A percentile compares a stretch with the other conserved stretches of the same genome.
phyloP scores from a whole-genome alignment of 768 basidiomycete species.

The Fistulinella prunicolor region DNA sequence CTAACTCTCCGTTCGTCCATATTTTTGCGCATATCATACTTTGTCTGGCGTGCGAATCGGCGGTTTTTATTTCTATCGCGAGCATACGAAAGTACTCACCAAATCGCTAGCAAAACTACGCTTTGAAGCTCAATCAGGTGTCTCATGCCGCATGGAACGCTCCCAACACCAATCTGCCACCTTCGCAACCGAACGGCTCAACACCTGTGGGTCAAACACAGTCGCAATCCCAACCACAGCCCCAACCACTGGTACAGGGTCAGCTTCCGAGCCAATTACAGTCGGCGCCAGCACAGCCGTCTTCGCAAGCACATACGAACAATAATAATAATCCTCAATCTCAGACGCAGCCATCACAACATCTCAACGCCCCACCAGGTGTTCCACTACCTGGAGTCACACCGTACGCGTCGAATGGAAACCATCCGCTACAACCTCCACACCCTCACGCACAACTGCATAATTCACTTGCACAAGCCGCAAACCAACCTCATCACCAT shows the following conservation, averaged over 20 bases:
- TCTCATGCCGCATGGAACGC: conserved; percentile 66
- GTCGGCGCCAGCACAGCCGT: conserved; percentile 21
- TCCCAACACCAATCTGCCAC: conserved; percentile 45
- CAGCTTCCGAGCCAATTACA: conserved; percentile 22
- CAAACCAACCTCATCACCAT: conserved; percentile 42
- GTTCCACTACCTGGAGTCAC: conserved; percentile 40
- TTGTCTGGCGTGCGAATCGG: neutral
- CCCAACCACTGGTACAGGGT: conserved; percentile 23
- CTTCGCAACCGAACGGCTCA: conserved; percentile 29
- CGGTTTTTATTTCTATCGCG: neutral
- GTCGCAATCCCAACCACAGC: conserved; percentile 23
- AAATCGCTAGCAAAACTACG: conserved; percentile 49
- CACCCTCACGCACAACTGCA: conserved; percentile 37
- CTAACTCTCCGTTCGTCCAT: neutral
- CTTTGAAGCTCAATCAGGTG: conserved; percentile 62
- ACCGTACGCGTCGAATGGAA: conserved; percentile 36
- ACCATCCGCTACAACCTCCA: conserved; percentile 31
- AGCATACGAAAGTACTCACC: conserved; percentile 3
- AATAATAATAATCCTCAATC: conserved; percentile 35
- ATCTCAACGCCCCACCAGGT: conserved; percentile 53
- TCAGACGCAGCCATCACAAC: conserved; percentile 38
- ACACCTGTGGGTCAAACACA: conserved; percentile 21
- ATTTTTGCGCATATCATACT: neutral
- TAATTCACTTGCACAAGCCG: conserved; percentile 27
- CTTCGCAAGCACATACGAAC: conserved; percentile 31